A percentile compares a stretch with the other conserved stretches of the same genome.
These are phyloP conservation scores for Melampsora larici-populina DNA, from an alignment of 1,284 basidiomycete genomes.

Conservation along the genomic window DNA sequence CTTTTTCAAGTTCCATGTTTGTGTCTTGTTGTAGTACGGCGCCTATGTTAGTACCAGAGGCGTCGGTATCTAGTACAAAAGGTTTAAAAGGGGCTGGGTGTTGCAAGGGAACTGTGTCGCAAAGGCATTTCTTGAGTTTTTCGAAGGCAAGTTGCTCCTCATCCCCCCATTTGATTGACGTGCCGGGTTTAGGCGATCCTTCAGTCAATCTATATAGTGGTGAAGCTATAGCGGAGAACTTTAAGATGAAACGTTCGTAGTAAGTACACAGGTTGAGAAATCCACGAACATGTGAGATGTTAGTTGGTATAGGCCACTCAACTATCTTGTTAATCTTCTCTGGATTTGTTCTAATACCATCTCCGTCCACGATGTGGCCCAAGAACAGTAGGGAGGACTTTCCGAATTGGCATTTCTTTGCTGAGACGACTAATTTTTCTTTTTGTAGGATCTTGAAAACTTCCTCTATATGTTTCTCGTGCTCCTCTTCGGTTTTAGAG, in stretches of 20 bases:
- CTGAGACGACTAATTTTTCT: background rate
- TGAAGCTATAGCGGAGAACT: background rate
- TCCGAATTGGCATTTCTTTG: background rate
- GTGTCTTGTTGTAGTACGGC: too few species aligned
- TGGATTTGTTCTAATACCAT: too few species aligned
- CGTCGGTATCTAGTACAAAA: too few species aligned
- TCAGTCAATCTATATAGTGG: constrained; percentile 10
- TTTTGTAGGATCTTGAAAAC: constrained; percentile 6
- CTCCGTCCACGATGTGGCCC: too few species aligned
- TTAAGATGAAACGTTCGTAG: constrained; percentile 7
- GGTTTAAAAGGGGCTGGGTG: constrained; percentile 7
- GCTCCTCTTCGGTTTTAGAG: background rate
- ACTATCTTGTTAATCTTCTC: too few species aligned
- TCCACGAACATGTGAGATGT: constrained; percentile 11
- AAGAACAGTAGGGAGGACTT: background rate
- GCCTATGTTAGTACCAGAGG: too few species aligned
- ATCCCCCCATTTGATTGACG: constrained; percentile 4
- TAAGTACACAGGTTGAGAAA: constrained; percentile 17
- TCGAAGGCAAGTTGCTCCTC: background rate
- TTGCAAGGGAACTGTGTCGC: background rate
- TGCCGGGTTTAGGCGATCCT: background rate
- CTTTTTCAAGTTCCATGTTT: too few species aligned
- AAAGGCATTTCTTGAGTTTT: background rate
- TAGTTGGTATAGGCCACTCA: too few species aligned
- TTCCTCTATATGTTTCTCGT: background rate